These are phyloP conservation scores for Spergularia azorica DNA, from an alignment of 179 eudicot genomes.

Conservation along the genomic window DNA sequence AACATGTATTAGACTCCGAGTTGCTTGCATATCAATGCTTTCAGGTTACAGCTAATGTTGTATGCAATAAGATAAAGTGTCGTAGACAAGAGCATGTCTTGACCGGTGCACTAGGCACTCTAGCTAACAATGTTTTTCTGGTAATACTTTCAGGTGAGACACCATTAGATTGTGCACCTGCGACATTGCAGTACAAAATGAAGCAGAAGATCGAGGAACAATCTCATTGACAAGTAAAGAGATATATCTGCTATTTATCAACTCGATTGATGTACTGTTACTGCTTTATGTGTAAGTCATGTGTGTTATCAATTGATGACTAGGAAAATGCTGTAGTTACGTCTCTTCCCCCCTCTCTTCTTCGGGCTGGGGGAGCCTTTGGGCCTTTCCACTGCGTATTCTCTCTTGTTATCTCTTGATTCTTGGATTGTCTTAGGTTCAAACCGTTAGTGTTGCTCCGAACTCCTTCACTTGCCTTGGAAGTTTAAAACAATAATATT, in stretches of 20 bases:
- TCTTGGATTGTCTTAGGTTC: neutral
- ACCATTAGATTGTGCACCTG: slow-evolving; percentile 97
- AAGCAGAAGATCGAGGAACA: slow-evolving; percentile 70
- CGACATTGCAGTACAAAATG: slow-evolving; percentile 88
- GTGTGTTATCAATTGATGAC: slow-evolving; percentile 6
- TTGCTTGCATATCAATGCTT: too few relatives aligned
- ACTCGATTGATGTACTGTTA: slow-evolving; percentile 9
- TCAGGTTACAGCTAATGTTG: neutral
- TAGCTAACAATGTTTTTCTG: too few relatives aligned
- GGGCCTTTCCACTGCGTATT: neutral
- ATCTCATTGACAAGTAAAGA: slow-evolving; percentile 15
- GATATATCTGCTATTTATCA: slow-evolving; percentile 5
- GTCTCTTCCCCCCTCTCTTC: neutral
- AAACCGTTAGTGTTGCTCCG: neutral
- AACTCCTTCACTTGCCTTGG: neutral
- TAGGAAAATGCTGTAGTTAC: neutral
- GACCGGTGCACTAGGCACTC: neutral
- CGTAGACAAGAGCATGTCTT: neutral
- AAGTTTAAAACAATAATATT: too few relatives aligned
- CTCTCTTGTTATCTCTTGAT: neutral
- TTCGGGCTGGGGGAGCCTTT: neutral
- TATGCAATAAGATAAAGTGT: too few relatives aligned
- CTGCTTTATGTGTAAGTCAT: slow-evolving; percentile 18
- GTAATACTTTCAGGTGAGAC: slow-evolving; percentile 78
- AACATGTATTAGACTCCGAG: too few relatives aligned